Evolutionary conservation across 73 alveolate genomes (phyloP).

Genomic region (Tetrahymena thermophila): DNA sequence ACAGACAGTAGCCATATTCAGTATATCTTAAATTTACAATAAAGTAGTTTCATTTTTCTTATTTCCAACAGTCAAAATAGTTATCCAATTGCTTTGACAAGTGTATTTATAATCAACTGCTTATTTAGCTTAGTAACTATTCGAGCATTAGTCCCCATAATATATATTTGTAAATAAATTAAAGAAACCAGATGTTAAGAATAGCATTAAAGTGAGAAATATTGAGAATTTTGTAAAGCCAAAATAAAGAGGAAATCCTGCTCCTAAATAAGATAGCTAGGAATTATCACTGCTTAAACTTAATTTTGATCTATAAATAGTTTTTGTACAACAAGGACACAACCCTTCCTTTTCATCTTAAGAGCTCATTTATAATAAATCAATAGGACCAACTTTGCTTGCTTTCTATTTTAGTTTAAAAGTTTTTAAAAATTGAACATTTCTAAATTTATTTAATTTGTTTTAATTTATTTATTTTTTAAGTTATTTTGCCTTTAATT

Average conservation of each 20-base stretch:
- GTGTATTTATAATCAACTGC: background rate
- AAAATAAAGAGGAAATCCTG: background rate
- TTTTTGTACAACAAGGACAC: background rate
- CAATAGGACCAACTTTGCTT: background rate
- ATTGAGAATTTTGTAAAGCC: background rate
- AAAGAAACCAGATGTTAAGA: background rate
- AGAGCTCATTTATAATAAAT: background rate
- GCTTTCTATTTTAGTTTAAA: background rate
- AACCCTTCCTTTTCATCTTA: background rate
- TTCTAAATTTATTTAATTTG: too few species aligned
- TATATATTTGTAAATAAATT: background rate
- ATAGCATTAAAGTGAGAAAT: background rate
- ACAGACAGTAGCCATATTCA: background rate
- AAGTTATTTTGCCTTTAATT: background rate
- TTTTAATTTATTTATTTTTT: too few species aligned
- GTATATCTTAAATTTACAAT: background rate
- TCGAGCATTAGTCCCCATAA: background rate
- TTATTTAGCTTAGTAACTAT: background rate
- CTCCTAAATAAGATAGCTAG: background rate
- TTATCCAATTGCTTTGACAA: background rate
- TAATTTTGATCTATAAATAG: background rate
- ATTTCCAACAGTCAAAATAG: background rate
- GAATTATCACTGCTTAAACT: background rate
- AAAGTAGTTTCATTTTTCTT: background rate
- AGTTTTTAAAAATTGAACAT: too few species aligned